Percentiles rank a stretch among this genome's conserved stretches.
phyloP scores from a whole-genome alignment of 1,284 basidiomycete species.

The Takashimella tepidaria region DNA sequence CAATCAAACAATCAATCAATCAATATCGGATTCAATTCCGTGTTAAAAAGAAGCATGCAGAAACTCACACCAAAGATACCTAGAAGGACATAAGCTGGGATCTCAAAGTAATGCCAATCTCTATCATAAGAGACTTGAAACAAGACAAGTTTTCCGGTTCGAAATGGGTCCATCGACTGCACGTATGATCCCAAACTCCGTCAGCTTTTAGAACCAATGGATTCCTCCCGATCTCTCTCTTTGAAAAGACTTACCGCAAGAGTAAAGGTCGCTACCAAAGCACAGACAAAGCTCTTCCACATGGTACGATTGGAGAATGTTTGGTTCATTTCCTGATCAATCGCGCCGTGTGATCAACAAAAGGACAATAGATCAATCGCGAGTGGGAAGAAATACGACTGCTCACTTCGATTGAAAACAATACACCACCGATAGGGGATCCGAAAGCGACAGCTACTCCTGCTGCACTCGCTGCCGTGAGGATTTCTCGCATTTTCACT shows the following conservation, averaged over 20 bases:
- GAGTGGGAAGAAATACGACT: neutral
- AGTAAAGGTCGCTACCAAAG: slow-evolving; percentile 91
- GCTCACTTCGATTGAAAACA: slow-evolving; percentile 66
- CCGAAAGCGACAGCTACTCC: slow-evolving; percentile 98
- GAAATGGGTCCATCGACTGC: slow-evolving; percentile 95
- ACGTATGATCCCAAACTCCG: too few species aligned
- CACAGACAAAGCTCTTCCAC: slow-evolving; percentile 98
- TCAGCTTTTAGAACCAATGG: neutral
- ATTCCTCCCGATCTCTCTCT: too few species aligned
- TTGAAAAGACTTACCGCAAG: slow-evolving; percentile 66
- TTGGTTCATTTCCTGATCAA: slow-evolving; percentile 89
- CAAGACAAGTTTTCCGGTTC: slow-evolving; percentile 94
- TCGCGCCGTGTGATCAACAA: slow-evolving; percentile 1
- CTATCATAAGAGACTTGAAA: slow-evolving; percentile 97
- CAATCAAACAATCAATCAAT: too few species aligned
- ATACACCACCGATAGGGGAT: slow-evolving; percentile 92
- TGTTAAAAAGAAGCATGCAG: too few species aligned
- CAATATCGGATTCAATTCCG: too few species aligned
- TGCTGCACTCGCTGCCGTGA: slow-evolving; percentile 93
- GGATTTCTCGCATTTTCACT: slow-evolving; percentile 94
- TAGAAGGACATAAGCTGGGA: slow-evolving; percentile 88
- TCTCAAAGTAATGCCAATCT: slow-evolving; percentile 99
- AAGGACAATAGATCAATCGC: neutral
- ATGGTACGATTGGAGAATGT: slow-evolving; percentile 95
- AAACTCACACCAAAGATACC: slow-evolving; percentile 84